Evolutionary conservation across 2,329 filamentous ascomycete species (phyloP).

Genomic region (Penicillium sp.): DNA sequence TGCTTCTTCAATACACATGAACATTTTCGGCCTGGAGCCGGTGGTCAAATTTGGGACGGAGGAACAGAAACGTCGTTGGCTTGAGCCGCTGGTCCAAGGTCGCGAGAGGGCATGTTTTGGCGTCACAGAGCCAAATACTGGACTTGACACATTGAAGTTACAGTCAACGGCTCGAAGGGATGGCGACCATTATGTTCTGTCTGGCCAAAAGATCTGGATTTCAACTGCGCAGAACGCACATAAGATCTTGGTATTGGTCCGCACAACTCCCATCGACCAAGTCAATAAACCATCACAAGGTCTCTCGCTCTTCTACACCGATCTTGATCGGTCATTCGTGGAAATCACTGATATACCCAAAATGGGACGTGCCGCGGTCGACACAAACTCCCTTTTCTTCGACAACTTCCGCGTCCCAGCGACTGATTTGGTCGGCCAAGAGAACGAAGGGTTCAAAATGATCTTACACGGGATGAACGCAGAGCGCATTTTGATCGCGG

Average conservation of each 20-base stretch:
- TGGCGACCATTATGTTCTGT: slow-evolving; percentile 41
- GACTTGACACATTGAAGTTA: slow-evolving; percentile 46
- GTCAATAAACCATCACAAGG: slow-evolving; percentile 47
- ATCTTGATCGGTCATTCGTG: slow-evolving; percentile 39
- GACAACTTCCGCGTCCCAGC: slow-evolving; percentile 47
- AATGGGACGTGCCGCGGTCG: slow-evolving; percentile 49
- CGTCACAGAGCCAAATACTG: slow-evolving; percentile 48
- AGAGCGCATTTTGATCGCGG: slow-evolving; percentile 39
- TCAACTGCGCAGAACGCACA: slow-evolving; percentile 49
- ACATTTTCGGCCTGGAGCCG: slow-evolving; percentile 51
- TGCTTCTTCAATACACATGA: slow-evolving; percentile 50
- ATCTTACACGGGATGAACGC: slow-evolving; percentile 45
- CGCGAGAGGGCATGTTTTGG: slow-evolving; percentile 46
- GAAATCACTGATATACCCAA: slow-evolving; percentile 49
- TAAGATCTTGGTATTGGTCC: slow-evolving; percentile 47
- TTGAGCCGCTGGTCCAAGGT: slow-evolving; percentile 44
- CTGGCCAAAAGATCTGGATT: slow-evolving; percentile 49
- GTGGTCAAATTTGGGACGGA: slow-evolving; percentile 48
- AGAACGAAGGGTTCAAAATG: slow-evolving; percentile 50
- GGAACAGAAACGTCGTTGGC: slow-evolving; percentile 45
- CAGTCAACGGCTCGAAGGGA: slow-evolving; percentile 39
- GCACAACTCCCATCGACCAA: slow-evolving; percentile 45
- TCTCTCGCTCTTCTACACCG: slow-evolving; percentile 50
- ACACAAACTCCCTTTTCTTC: slow-evolving; percentile 49
- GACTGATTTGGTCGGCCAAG: slow-evolving; percentile 43